A percentile compares a stretch with the other conserved stretches of the same genome.
Evolutionary conservation across 1,284 basidiomycete genomes (phyloP).

Genomic region (Serendipita sp.): DNA sequence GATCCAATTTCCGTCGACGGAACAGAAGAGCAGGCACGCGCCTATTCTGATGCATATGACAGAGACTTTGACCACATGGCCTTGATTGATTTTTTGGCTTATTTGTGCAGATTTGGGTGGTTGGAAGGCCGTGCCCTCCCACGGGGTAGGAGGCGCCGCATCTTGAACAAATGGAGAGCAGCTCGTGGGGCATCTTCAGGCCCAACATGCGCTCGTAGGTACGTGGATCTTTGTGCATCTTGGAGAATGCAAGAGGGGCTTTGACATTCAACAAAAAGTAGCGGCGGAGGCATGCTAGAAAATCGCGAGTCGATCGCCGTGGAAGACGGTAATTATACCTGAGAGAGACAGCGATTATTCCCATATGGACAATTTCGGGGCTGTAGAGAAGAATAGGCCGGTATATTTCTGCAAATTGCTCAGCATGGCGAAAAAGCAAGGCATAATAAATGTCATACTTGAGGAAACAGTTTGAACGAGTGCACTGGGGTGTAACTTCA

Average conservation of each 20-base stretch:
- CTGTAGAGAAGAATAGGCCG: too few relatives aligned
- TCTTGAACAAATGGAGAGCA: not conserved
- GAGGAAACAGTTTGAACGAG: too few relatives aligned
- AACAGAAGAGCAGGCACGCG: not conserved
- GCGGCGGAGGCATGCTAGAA: not conserved
- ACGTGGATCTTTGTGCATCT: not conserved
- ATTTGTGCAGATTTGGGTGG: not conserved
- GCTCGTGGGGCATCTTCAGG: not conserved
- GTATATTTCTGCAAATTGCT: too few relatives aligned
- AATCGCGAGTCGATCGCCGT: too few relatives aligned
- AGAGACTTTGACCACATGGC: not conserved
- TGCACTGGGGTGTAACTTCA: too few relatives aligned
- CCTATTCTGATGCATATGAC: not conserved
- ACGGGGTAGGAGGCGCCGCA: not conserved
- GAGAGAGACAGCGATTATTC: too few relatives aligned
- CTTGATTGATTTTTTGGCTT: not conserved
- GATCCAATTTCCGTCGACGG: not conserved
- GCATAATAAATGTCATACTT: too few relatives aligned
- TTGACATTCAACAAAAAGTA: not conserved
- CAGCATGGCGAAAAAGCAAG: too few relatives aligned
- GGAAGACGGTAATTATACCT: too few relatives aligned
- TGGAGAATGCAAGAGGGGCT: not conserved
- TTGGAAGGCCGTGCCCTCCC: not conserved
- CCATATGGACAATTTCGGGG: too few relatives aligned
- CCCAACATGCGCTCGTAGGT: not conserved